Evolutionary conservation across 2,329 filamentous ascomycete species (phyloP).

Genomic region (Trichoderma koningii): DNA sequence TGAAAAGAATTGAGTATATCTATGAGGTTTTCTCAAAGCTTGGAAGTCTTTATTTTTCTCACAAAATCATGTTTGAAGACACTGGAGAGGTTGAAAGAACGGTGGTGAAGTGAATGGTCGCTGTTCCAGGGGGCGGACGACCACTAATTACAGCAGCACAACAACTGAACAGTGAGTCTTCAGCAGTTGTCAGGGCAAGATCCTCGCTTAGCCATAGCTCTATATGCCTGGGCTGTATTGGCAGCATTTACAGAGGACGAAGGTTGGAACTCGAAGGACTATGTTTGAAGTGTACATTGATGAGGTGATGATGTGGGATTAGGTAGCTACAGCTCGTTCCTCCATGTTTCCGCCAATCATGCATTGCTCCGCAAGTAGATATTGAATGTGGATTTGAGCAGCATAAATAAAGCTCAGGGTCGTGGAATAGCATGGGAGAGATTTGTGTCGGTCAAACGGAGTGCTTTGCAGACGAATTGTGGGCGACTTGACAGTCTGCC

Average conservation of each 20-base stretch:
- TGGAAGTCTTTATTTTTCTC: rapidly evolving
- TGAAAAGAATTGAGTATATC: not conserved
- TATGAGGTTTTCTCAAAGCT: not conserved
- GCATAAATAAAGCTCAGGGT: not conserved
- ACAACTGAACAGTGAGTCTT: not conserved
- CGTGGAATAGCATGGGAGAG: no score
- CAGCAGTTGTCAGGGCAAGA: not conserved
- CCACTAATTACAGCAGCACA: not conserved
- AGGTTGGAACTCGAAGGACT: not conserved
- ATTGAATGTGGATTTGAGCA: not conserved
- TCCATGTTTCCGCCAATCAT: not conserved
- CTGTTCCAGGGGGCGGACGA: not conserved
- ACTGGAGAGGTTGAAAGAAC: not conserved
- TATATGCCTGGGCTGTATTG: not conserved
- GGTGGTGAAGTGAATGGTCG: not conserved
- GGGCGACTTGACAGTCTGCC: not conserved
- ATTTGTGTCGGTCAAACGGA: not conserved
- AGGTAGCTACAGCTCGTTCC: not conserved
- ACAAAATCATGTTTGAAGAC: not conserved
- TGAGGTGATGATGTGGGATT: no score
- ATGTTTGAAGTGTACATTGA: not conserved
- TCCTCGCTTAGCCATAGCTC: not conserved
- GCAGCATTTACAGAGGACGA: no score
- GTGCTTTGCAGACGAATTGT: not conserved
- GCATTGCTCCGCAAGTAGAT: not conserved